Conservation (phyloP, 352 stramenopile genomes). For the Phytophthora capsici region DNA sequence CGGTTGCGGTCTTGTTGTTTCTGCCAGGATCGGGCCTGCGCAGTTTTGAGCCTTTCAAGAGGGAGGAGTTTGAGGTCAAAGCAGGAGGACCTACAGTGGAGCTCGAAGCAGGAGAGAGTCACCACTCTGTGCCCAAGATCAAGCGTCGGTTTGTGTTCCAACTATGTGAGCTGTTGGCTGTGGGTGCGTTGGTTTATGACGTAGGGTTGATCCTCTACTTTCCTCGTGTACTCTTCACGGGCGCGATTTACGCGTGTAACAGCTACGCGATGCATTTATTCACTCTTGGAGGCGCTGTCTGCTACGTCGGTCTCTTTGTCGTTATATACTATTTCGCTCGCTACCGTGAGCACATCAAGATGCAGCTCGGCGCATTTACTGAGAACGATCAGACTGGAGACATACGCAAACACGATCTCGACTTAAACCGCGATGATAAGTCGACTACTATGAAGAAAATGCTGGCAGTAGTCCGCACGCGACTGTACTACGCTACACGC, state of each 20-base stretch:
- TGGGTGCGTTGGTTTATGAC: conserved; percentile 46
- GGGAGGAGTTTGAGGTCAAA: conserved; percentile 32
- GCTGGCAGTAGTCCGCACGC: conserved; percentile 50
- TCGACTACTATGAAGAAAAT: conserved; percentile 49
- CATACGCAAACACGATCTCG: conserved; percentile 50
- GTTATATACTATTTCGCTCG: conserved; percentile 71
- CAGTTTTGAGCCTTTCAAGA: conserved; percentile 71
- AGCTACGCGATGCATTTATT: conserved; percentile 54
- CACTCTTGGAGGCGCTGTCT: conserved; percentile 42
- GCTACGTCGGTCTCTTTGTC: conserved; percentile 55
- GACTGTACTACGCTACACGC: conserved; percentile 65
- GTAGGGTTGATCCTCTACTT: conserved; percentile 58
- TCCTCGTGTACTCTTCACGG: conserved; percentile 71
- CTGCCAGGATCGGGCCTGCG: conserved; percentile 63
- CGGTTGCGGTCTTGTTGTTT: conserved; percentile 54
- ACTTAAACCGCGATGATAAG: conserved; percentile 35
- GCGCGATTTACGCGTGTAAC: conserved; percentile 55
- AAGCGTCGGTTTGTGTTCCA: conserved; percentile 68
- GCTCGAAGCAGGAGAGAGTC: conserved; percentile 11
- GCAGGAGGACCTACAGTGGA: neutral
- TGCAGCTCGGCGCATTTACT: conserved; percentile 74
- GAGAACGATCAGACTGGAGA: conserved; percentile 68
- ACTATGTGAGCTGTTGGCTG: conserved; percentile 66
- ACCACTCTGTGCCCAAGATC: conserved; percentile 54
- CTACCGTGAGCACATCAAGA: conserved; percentile 83